These are phyloP conservation scores for Phytophthora macrochlamydospora DNA, from an alignment of 352 stramenopile species.

Conservation along the genomic window DNA sequence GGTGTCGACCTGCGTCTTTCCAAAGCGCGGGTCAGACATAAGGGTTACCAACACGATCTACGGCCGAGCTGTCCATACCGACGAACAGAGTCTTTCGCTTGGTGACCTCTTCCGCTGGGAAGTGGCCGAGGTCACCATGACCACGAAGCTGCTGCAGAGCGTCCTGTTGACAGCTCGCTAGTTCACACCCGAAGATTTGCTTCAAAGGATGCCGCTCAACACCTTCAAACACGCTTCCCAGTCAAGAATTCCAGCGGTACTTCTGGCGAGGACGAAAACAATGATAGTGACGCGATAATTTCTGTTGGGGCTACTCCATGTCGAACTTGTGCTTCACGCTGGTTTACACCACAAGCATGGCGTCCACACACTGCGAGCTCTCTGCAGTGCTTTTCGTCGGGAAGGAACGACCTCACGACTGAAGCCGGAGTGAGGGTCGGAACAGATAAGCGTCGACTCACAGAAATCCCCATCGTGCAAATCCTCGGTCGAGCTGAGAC, in stretches of 20 bases:
- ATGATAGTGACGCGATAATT: not conserved
- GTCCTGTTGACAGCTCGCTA: not conserved
- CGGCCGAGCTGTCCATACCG: not conserved
- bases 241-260: conserved; percentile 11
- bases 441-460: conserved; percentile 9
- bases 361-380: not conserved
- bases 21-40: not conserved
- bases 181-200: conserved; percentile 18
- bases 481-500: conserved; percentile 23
- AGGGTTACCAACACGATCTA: not conserved
- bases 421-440: conserved; percentile 1
- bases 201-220: conserved; percentile 3
- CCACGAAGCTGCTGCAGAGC: too few relatives aligned
- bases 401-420: not conserved
- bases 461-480: conserved; percentile 19
- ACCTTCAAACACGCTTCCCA: not conserved
- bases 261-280: not conserved
- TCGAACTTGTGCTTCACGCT: too few relatives aligned
- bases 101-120: not conserved
- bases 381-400: not conserved
- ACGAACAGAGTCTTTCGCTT: not conserved
- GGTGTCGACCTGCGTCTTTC: not conserved
- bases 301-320: not conserved
- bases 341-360: too few relatives aligned
- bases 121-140: not conserved